Conservation (phyloP, 148 eudicot genomes). For the Chenopodium quinoa region DNA sequence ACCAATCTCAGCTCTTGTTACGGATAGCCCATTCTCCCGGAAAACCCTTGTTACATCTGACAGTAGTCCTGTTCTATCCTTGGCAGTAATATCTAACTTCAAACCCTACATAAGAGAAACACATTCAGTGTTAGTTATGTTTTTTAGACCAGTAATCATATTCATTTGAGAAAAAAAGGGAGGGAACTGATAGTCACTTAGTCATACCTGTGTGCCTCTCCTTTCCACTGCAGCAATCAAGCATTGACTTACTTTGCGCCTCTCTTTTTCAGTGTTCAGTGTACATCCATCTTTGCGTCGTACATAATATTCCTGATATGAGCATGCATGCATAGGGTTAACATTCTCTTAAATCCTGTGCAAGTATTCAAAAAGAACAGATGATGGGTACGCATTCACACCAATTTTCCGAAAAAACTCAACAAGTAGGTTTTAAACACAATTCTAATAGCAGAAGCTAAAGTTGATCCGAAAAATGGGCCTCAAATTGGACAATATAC, state of each 20-base stretch:
- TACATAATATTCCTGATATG: constrained; percentile 72
- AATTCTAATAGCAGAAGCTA: too few relatives aligned
- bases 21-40: constrained; percentile 62
- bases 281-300: constrained; percentile 60
- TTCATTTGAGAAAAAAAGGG: not conserved
- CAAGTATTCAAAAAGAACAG: not conserved
- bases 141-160: not conserved
- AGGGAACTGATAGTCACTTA: too few relatives aligned
- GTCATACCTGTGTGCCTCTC: constrained; percentile 63
- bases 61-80: constrained; percentile 56
- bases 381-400: not conserved
- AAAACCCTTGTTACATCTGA: constrained; percentile 70
- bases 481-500: not conserved
- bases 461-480: too few relatives aligned
- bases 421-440: too few relatives aligned
- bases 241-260: constrained; percentile 50
- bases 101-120: constrained; percentile 46
- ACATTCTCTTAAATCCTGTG: not conserved
- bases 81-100: constrained; percentile 60
- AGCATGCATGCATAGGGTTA: not conserved
- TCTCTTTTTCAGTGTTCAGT: constrained; percentile 52
- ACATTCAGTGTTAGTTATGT: not conserved
- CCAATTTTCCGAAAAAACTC: too few relatives aligned
- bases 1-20: constrained; percentile 70
- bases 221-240: constrained; percentile 75